Evolutionary conservation across 129 eudicot genomes (phyloP).

Genomic region (Flaveria bidentis): DNA sequence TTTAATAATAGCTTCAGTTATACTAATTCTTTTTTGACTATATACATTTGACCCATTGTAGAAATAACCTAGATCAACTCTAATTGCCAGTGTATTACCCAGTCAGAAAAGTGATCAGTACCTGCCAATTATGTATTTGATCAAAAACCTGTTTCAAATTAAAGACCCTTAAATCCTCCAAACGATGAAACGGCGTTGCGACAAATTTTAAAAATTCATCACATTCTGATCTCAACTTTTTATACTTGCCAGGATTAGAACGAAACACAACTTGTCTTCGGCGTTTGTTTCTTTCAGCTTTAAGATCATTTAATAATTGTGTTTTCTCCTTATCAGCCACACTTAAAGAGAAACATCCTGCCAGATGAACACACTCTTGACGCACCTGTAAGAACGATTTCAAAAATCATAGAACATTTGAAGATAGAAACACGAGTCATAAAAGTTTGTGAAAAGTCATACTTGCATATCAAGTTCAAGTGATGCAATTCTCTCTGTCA

Average conservation of each 20-base stretch:
- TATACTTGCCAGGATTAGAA: constrained; percentile 54
- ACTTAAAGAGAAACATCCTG: constrained; percentile 51
- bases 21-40: not conserved
- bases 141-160: constrained; percentile 35
- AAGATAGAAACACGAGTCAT: not conserved
- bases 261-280: constrained; percentile 73
- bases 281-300: constrained; percentile 54
- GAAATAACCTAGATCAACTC: not conserved
- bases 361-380: constrained; percentile 57
- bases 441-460: not conserved
- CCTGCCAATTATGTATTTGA: constrained; percentile 76
- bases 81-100: constrained; percentile 11
- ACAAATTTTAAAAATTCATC: constrained; percentile 54
- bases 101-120: constrained; percentile 19
- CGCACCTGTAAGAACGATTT: constrained; percentile 55
- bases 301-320: constrained; percentile 46
- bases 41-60: not conserved
- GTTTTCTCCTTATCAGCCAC: constrained; percentile 45
- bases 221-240: constrained; percentile 61
- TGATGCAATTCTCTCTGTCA: constrained; percentile 57
- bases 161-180: constrained; percentile 36
- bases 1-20: not conserved
- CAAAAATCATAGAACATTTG: constrained; percentile 16
- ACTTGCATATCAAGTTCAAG: constrained; percentile 85
- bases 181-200: constrained; percentile 33